These are phyloP conservation scores for Saturnispora mendoncae DNA, from an alignment of 805 yeast species.

Conservation along the genomic window DNA sequence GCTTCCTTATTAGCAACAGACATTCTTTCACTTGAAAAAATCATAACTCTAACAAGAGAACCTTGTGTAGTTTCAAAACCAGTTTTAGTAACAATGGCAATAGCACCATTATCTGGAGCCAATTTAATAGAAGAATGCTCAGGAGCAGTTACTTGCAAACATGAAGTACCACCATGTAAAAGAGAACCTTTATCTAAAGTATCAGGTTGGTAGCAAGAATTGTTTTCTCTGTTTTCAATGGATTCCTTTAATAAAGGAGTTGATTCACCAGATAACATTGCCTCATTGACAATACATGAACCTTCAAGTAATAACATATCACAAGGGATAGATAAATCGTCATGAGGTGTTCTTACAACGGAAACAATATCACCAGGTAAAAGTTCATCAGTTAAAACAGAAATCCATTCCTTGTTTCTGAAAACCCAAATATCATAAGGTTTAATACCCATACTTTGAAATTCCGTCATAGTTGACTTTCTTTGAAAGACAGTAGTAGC, in stretches of 20 bases:
- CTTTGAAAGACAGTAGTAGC: constrained; percentile 93
- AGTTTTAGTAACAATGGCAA: constrained; percentile 83
- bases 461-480: constrained; percentile 87
- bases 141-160: constrained; percentile 79
- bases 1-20: constrained; percentile 95
- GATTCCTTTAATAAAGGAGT: constrained; percentile 95
- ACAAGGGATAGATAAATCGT: constrained; percentile 90
- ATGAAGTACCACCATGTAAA: constrained; percentile 93
- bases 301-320: constrained; percentile 83
- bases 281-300: constrained; percentile 93
- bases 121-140: constrained; percentile 39
- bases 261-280: constrained; percentile 98
- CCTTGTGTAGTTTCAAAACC: constrained; percentile 99
- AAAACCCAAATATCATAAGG: constrained; percentile 72
- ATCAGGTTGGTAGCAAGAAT: constrained; percentile 61
- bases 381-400: constrained; percentile 61
- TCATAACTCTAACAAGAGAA: constrained; percentile 93
- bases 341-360: constrained; percentile 69
- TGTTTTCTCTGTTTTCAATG: constrained; percentile 67
- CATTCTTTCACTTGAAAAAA: constrained; percentile 91
- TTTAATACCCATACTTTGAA: constrained; percentile 94
- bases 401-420: constrained; percentile 64
- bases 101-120: constrained; percentile 88
- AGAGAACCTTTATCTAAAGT: constrained; percentile 84
- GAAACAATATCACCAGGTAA: constrained; percentile 91